Conservation (phyloP, 805 yeast genomes). For the Hanseniaspora lindneri region DNA sequence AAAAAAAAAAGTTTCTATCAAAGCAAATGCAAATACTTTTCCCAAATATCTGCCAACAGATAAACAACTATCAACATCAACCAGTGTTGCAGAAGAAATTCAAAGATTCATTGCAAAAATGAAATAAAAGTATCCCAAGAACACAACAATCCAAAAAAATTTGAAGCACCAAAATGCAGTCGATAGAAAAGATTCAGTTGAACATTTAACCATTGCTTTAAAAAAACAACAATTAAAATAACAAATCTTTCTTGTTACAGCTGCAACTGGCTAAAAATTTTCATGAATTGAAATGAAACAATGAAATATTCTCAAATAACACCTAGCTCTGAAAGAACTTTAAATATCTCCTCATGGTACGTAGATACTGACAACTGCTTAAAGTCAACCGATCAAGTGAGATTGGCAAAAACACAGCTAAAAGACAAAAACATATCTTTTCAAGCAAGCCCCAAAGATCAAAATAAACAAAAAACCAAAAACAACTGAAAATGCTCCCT, state of each 20-base stretch:
- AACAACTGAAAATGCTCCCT: too few species aligned
- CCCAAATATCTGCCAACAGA: too few species aligned
- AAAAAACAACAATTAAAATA: background rate
- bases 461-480: background rate
- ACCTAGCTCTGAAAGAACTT: too few species aligned
- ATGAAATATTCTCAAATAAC: background rate
- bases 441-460: background rate
- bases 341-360: too few species aligned
- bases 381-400: too few species aligned
- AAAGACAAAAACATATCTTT: background rate
- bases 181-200: background rate
- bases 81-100: too few species aligned
- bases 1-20: too few species aligned
- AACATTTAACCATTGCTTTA: background rate
- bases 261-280: background rate
- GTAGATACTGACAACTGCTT: too few species aligned
- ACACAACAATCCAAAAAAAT: too few species aligned
- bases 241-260: background rate
- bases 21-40: too few species aligned
- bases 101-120: background rate
- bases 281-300: background rate
- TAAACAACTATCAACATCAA: too few species aligned
- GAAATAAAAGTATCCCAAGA: background rate
- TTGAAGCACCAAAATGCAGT: background rate
- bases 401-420: too few species aligned